These are phyloP conservation scores for Agarophyton chilense DNA, from an alignment of 23 red algal species.

Conservation along the genomic window DNA sequence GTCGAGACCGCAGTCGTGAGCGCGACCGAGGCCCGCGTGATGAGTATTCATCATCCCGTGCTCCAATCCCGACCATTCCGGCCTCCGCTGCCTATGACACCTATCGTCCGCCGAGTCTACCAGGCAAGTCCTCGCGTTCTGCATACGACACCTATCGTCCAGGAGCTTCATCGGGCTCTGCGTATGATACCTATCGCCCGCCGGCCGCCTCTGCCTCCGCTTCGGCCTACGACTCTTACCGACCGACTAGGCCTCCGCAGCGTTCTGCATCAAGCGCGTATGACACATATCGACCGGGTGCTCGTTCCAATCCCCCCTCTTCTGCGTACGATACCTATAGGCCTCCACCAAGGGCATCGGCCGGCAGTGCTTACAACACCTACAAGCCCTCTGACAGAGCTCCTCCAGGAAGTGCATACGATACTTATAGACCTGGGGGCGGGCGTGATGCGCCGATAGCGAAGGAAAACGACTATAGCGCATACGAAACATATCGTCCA, in stretches of 20 bases:
- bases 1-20: conserved; percentile 25
- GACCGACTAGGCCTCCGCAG: conserved; percentile 6
- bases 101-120: conserved; percentile 27
- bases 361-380: neutral
- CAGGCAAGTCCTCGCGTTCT: neutral
- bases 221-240: conserved; percentile 48
- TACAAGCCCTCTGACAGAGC: conserved; percentile 12
- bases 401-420: conserved; percentile 30
- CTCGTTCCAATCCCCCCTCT: neutral
- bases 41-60: conserved; percentile 29
- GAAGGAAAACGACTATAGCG: conserved; percentile 47
- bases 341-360: neutral
- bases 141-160: conserved; percentile 67
- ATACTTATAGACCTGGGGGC: conserved; percentile 39
- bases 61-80: conserved; percentile 5
- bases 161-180: conserved; percentile 8
- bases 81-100: conserved; percentile 47
- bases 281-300: conserved; percentile 48
- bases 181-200: conserved; percentile 63
- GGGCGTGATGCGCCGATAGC: neutral
- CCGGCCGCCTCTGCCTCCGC: conserved; percentile 10
- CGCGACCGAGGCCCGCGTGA: conserved; percentile 20
- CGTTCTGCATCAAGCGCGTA: conserved; percentile 6
- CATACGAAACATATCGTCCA: conserved; percentile 62
- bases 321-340: conserved; percentile 58